These are phyloP conservation scores for Globomyces pollinis-pini DNA, from an alignment of 192 early-diverging fungal species.

Conservation along the genomic window DNA sequence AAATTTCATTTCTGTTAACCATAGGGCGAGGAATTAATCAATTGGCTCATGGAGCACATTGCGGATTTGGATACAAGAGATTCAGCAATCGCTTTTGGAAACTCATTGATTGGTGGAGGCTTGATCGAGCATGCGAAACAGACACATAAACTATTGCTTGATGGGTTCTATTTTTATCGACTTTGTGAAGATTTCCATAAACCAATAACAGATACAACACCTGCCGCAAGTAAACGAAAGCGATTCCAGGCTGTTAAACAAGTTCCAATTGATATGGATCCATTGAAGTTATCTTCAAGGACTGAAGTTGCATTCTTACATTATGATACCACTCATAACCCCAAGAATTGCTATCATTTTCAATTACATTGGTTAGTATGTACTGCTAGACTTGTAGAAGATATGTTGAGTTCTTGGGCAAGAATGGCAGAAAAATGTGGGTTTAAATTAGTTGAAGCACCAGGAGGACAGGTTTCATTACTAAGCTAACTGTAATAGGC, in stretches of 20 bases:
- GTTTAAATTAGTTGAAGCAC: slow-evolving; percentile 82
- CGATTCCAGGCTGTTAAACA: slow-evolving; percentile 14
- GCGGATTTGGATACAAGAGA: slow-evolving; percentile 64
- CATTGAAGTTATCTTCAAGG: slow-evolving; percentile 63
- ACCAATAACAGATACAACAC: background rate
- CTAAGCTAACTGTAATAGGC: slow-evolving; percentile 19
- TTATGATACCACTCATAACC: slow-evolving; percentile 83
- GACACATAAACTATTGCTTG: slow-evolving; percentile 61
- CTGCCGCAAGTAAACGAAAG: slow-evolving; percentile 1
- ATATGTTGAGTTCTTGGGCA: slow-evolving; percentile 72
- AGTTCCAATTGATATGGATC: slow-evolving; percentile 78
- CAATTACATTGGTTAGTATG: slow-evolving; percentile 94
- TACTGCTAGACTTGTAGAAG: slow-evolving; percentile 80
- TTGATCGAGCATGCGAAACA: slow-evolving; percentile 52
- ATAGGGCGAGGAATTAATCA: slow-evolving; percentile 77
- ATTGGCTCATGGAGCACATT: slow-evolving; percentile 79
- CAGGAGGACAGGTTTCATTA: slow-evolving; percentile 64
- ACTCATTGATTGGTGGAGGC: slow-evolving; percentile 64
- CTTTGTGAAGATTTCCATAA: slow-evolving; percentile 19
- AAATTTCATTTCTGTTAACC: slow-evolving; percentile 60
- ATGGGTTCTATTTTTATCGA: slow-evolving; percentile 86
- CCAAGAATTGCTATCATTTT: slow-evolving; percentile 83
- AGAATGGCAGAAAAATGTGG: slow-evolving; percentile 78
- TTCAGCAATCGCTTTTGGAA: slow-evolving; percentile 72
- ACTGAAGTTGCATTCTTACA: slow-evolving; percentile 81